phyloP scores from a whole-genome alignment of 257 asterid species.

The Osmanthus fragrans region DNA sequence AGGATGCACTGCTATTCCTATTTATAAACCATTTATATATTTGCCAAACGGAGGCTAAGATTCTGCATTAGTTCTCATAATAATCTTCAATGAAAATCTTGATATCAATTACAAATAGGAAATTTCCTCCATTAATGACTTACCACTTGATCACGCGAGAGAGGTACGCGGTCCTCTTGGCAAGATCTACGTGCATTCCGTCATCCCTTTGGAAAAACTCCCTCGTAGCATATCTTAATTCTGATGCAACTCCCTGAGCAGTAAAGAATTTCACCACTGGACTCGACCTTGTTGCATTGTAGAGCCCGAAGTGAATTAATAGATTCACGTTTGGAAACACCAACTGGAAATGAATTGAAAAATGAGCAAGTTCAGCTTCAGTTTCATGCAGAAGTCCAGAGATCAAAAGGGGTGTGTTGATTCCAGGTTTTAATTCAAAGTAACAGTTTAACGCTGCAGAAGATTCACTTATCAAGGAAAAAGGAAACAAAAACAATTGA shows the following conservation, averaged over 20 bases:
- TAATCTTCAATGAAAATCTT: not conserved
- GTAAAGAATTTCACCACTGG: constrained; percentile 72
- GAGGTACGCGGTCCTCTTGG: constrained; percentile 74
- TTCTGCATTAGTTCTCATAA: not conserved
- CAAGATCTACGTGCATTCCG: constrained; percentile 71
- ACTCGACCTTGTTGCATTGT: constrained; percentile 85
- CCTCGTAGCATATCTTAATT: constrained; percentile 65
- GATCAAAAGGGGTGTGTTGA: not conserved
- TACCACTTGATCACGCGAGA: constrained; percentile 73
- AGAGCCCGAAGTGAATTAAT: constrained; percentile 75
- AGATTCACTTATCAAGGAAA: too few species aligned
- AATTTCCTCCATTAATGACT: constrained; percentile 14
- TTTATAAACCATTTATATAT: too few species aligned
- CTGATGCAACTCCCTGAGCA: constrained; percentile 60
- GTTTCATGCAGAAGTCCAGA: not conserved
- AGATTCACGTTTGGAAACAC: constrained; percentile 59
- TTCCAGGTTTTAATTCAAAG: not conserved
- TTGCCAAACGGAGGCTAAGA: too few species aligned
- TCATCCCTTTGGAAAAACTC: constrained; percentile 83
- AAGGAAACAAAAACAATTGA: too few species aligned
- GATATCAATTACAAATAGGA: not conserved
- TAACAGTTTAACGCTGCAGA: not conserved
- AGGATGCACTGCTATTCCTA: too few species aligned
- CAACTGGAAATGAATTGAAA: constrained; percentile 45
- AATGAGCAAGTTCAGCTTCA: not conserved